A percentile compares a stretch with the other conserved stretches of the same genome.
Conservation (phyloP, 1,284 basidiomycete species). For the Ceratobasidium sp. region DNA sequence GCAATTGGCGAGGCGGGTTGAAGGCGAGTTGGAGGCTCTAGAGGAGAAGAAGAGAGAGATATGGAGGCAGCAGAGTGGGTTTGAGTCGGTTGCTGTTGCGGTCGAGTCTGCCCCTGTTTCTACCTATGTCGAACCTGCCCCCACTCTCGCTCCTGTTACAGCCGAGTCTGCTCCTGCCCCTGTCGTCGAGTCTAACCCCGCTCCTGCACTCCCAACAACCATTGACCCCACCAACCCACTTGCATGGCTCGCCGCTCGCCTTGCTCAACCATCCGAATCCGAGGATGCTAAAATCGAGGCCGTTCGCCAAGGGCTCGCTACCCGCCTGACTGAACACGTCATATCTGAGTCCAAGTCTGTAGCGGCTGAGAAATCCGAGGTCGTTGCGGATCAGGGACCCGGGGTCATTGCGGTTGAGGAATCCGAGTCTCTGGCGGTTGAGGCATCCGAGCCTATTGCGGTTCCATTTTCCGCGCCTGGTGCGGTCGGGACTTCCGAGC, state of each 20-base stretch:
- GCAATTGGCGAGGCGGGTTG: conserved; percentile 70
- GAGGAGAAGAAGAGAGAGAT: conserved; percentile 60
- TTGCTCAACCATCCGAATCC: not conserved
- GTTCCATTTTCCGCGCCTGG: too few species aligned
- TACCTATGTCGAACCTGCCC: conserved; percentile 7
- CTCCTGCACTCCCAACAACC: not conserved
- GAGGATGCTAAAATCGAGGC: conserved; percentile 29
- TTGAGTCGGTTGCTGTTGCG: not conserved
- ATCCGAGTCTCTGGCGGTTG: not conserved
- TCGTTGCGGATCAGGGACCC: not conserved
- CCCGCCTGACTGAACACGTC: not conserved
- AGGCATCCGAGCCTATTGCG: too few species aligned
- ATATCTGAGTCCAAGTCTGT: conserved; percentile 7
- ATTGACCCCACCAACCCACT: not conserved
- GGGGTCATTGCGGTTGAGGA: not conserved
- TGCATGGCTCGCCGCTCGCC: conserved; percentile 21
- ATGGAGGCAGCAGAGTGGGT: conserved; percentile 52
- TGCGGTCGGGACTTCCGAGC: not conserved
- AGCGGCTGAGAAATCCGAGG: not conserved
- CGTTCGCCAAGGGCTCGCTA: conserved; percentile 13
- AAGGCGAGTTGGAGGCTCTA: conserved; percentile 69
- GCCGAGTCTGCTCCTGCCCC: not conserved
- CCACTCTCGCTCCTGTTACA: not conserved
- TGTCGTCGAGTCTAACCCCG: conserved; percentile 2
- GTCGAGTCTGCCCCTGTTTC: conserved; percentile 14